Base-by-base conservation (phyloP, 192 early-diverging fungal species). In the Dimargaris verticillata region DNA sequence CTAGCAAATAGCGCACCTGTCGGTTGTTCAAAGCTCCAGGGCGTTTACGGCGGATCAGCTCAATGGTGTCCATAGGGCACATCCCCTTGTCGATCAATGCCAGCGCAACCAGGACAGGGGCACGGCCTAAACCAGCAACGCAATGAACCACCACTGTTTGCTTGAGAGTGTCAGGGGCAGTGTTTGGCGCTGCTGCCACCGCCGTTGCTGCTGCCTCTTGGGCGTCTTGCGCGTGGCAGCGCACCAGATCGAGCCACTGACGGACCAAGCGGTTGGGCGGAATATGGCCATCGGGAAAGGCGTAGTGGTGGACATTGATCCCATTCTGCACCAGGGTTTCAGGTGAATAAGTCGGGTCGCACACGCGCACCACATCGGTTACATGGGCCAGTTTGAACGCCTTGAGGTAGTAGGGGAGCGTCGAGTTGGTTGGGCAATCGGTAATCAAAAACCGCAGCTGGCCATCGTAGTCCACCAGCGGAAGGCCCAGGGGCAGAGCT, bases 61-160 rank as follows among this genome's bases (percentile, higher is more conserved):
- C 82, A 28, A 91, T 75, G 24, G 84, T 79, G 61, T 89, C 85
- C 54, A 89, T 58, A 1, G 85, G 83, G 44, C 80, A 74, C 83
- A 87, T 84, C 15, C 87, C 87, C 38, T 77, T 72, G 57, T 89
- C 88, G 58, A 91, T 83, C 52, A 91, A 64, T 5, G 85, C 87
- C 64, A 89, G 64, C 0, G 87, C 85, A 11, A 88, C 93, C 12
- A 99, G 74, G 18, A 93, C 85, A 1, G 95, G 95, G 4, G 95
- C 95, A 26, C 95, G 85, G 7, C 93, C 93, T 7, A 97, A 79
- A 28, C 93, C 93, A 5, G 93, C 91, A 22, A 97, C 93, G 66
- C 93, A 97, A 65, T 97, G 93, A 6, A 95, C 84, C 1, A 89
- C 92, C 61, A 88, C 86, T 0, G 83, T 88, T 44, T 44, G 17